Base-by-base conservation (phyloP, 2,329 filamentous ascomycete species). In the Catunica adiposa region DNA sequence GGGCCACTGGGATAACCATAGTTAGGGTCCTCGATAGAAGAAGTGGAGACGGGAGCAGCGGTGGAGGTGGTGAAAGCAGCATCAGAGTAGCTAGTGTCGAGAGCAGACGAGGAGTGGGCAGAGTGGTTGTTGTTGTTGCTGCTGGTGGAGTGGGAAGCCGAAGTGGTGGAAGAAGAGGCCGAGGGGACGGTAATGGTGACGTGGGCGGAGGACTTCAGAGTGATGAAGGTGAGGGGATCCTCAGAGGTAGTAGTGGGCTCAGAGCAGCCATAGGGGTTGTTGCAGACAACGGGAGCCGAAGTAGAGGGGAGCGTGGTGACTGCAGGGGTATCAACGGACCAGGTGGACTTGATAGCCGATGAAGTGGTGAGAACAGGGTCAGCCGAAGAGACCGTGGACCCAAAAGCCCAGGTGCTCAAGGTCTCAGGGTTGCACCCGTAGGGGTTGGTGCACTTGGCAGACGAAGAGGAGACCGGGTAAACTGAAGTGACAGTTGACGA, bases 241-340 rank as follows among this genome's bases (percentile, higher is more conserved):
- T 51, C 47, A 17, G 22, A 23, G 20, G 23, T 17, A 7, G 53
- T 48, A 42, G 44, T 48, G 29, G 52, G n/a, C 51, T 54, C 52
- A 23, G n/a, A 15, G 56, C 56, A 57, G 56, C 56, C 56, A 34
- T 57, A 57, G 9, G 56, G 51, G 46, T 44, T 54, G 51, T 37
- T 46, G 52, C 56, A 57, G 53, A 34, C 42, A 26, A n/a, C 42
- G 17, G 23, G 34, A 42, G 51, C 25, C 9, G 34, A 51, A 26
- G 55, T 44, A 9, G 44, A 29, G 22, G 53, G 37, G 20, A 50
- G 55, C 9, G 55, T n/a, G n/a, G n/a, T n/a, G n/a, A n/a, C n/a
- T n/a, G n/a, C 55, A 38, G 55, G 44, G 15, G 48, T 34, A 29
- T 48, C 17, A 9, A 53, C 50, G 17, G 55, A 48, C 55, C 50